These are phyloP conservation scores for Sideroxylon spinosum DNA, from an alignment of 179 eudicot species.

Conservation along the genomic window DNA sequence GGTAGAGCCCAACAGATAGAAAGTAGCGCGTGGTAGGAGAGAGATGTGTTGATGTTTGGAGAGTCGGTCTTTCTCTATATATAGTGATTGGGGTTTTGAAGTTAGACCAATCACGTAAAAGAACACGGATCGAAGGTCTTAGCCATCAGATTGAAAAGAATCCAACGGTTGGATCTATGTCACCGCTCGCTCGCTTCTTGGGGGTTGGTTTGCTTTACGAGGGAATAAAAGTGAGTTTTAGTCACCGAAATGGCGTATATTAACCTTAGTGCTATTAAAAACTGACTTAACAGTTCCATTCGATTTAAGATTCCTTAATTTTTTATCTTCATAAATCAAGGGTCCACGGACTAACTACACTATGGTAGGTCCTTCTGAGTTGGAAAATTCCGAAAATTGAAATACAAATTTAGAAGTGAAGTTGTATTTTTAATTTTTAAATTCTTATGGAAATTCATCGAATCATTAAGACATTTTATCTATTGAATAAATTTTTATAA, in stretches of 20 bases:
- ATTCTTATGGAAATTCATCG: too few species aligned
- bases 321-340: too few species aligned
- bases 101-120: conserved; percentile 25
- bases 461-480: too few species aligned
- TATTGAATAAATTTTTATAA: too few species aligned
- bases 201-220: background rate
- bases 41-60: background rate
- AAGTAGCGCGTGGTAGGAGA: background rate
- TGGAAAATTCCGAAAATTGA: too few species aligned
- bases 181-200: background rate
- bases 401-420: too few species aligned
- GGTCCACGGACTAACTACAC: too few species aligned
- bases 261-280: background rate
- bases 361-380: too few species aligned
- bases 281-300: background rate
- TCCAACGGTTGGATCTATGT: conserved; percentile 10
- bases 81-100: conserved; percentile 24
- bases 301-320: too few species aligned
- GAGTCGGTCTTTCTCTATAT: conserved; percentile 18
- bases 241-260: background rate
- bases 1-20: background rate
- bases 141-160: conserved; percentile 7
- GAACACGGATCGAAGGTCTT: conserved; percentile 8
- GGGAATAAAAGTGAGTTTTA: background rate
- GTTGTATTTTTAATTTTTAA: too few species aligned